Evolutionary conservation across 2,329 filamentous ascomycete species (phyloP), one percentile per base, ranked within the genome.

Genomic region (Helotiales sp.): DNA sequence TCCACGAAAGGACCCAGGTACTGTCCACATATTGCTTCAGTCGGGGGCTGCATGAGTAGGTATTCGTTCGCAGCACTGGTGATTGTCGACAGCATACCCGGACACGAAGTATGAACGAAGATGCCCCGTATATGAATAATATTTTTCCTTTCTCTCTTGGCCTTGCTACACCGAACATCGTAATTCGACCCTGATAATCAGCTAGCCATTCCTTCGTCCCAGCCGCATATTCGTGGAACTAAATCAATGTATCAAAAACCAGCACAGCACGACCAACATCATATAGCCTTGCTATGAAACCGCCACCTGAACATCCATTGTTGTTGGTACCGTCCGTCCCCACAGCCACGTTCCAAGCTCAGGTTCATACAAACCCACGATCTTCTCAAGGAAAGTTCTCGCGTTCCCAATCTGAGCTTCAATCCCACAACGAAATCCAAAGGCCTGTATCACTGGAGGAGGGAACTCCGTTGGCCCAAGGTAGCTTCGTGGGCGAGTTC

Each of bases 91-190:
- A 94, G 78, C 81, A 96, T 87, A 28, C 89, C 89, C 91, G 3
- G 85, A 85, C 24, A 95, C 87, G 20, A 94, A 80, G 77, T 96
- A 97, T 93, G 71, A 97, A 91, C 0, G 93, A 92, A 0, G 89
- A 93, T 58, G 93, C 81, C 55, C 90, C 87, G 79, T 94, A 94
- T 89, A 93, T 92, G 82, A 92, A 93, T 73, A 90, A n/a, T n/a
- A n/a, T n/a, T n/a, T 40, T 20, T 45, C 6, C 8, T 20, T 15
- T 52, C 47, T 52, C 47, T 52, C 26, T 20, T 17, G 47, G 26
- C 17, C 47, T 22, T 3, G 47, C 11, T 6, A 52, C 47, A 4
- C 47, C 22, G 15, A 30, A 13, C 47, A 52, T 52, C 15, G 47
- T 52, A 28, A 20, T 52, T 30, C 47, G 22, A 11, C 47, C 47